Evolutionary conservation across 2,329 filamentous ascomycete species (phyloP), one percentile per base, ranked within the genome.

Genomic region (Diaporthe sp.): DNA sequence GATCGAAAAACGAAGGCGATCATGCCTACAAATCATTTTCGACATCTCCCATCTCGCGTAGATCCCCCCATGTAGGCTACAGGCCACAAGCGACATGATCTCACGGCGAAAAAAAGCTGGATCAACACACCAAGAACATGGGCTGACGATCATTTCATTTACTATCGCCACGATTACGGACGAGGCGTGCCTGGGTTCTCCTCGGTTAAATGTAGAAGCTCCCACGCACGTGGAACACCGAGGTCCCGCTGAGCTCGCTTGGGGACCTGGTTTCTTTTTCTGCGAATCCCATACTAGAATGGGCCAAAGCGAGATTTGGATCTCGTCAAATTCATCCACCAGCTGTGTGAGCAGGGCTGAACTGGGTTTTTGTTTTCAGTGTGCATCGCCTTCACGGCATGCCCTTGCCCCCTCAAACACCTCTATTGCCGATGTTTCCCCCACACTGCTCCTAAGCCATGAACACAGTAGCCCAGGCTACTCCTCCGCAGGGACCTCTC

Each of bases 401-500:
- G 8, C 28, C 7, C 15, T 2, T 13, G 5, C 8, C 39, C 3
- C 3, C 37, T 22, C 39, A 39, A 39, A 39, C 37, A 39, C 37
- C 72, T 49, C 22, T n/a, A n/a, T 58, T 28, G 19, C 39, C 46
- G 44, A 72, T n/a, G 44, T 37, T 28, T 62, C 17, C 37, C 39
- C 60, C 39, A 31, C 58, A 31, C 60, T 62, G 3, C 57, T 46
- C 19, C 46, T 58, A 61, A 71, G 65, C 44, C 22, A 15, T 37
- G 28, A n/a, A 28, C 34, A 4, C 1, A 13, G 7, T 17, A 39
- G 31, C 57, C 57, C 49, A 46, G 57, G 19, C 67, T 55, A 65
- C 25, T 62, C 34, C 65, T 39, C 46, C 72, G 46, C 68, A 2
- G 46, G 37, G 17, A 44, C 46, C 46, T 73, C 71, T 57, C 83